These are phyloP conservation scores for Cladorrhinum sp. DNA, from an alignment of 2,329 filamentous ascomycete species.

Conservation along the genomic window DNA sequence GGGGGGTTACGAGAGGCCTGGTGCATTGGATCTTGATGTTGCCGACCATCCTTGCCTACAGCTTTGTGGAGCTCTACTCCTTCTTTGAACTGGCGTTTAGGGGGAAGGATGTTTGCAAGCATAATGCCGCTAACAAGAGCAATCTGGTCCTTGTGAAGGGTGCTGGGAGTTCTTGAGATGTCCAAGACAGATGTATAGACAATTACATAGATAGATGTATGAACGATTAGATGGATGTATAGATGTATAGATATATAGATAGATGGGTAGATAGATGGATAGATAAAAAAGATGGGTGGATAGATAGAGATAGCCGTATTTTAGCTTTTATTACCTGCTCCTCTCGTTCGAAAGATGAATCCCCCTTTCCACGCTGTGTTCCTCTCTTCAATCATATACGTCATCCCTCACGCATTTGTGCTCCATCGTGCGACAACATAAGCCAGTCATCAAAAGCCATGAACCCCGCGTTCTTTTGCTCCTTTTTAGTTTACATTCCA, in stretches of 20 bases:
- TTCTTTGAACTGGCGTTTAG: constrained; percentile 18
- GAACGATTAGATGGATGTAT: neutral
- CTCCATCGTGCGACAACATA: no score
- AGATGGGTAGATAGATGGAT: neutral
- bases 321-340: no score
- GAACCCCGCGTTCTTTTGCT: no score
- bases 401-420: no score
- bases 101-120: constrained; percentile 19
- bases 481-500: no score
- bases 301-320: no score
- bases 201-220: no score
- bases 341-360: no score
- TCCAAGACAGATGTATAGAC: neutral
- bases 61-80: constrained; percentile 17
- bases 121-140: constrained; percentile 17
- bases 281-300: neutral
- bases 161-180: neutral
- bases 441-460: no score
- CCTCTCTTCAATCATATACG: no score
- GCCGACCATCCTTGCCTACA: constrained; percentile 16
- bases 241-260: neutral
- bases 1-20: constrained; percentile 13
- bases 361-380: no score
- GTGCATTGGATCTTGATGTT: constrained; percentile 17
- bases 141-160: constrained; percentile 16